Conservation (phyloP, 2,329 filamentous ascomycete genomes). For the Diaporthe nobilis region DNA sequence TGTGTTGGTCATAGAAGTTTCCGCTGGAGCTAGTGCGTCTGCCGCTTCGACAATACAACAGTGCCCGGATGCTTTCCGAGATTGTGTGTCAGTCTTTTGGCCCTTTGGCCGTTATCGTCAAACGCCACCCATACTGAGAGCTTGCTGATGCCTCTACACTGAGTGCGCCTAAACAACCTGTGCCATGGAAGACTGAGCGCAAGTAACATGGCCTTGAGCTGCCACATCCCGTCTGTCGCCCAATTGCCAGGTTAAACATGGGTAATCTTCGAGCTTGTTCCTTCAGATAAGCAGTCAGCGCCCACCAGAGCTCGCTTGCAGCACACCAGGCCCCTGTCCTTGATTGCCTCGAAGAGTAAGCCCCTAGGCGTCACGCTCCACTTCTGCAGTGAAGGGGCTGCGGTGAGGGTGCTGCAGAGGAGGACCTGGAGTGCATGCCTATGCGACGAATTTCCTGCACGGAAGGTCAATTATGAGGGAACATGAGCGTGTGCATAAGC, state of each 20-base stretch:
- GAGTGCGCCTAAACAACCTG: not conserved
- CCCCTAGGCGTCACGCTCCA: not conserved
- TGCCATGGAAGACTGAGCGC: not conserved
- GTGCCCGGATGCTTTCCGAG: slow-evolving; percentile 25
- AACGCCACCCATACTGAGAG: slow-evolving; percentile 10
- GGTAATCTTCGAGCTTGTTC: not conserved
- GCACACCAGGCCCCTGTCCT: not conserved
- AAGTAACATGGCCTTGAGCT: not conserved
- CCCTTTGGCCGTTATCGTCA: not conserved
- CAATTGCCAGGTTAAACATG: not conserved
- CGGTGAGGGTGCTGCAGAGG: slow-evolving; percentile 7
- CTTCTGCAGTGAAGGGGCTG: slow-evolving; percentile 4
- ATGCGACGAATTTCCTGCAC: slow-evolving; percentile 21
- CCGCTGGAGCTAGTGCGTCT: slow-evolving; percentile 26
- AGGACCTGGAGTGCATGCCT: slow-evolving; percentile 25
- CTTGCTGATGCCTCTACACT: not conserved
- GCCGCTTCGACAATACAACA: slow-evolving; percentile 25
- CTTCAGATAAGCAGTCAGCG: slow-evolving; percentile 20
- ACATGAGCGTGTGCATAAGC: slow-evolving; percentile 27
- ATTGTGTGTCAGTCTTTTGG: slow-evolving; percentile 12
- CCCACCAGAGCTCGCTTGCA: not conserved
- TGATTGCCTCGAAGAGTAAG: not conserved
- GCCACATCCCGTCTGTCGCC: not conserved
- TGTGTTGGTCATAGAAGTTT: slow-evolving; percentile 2
- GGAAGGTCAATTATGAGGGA: not conserved